Percentiles rank a stretch among this genome's conserved stretches.
phyloP scores from a whole-genome alignment of 805 yeast species.

The Candida khao-thaluensis region DNA sequence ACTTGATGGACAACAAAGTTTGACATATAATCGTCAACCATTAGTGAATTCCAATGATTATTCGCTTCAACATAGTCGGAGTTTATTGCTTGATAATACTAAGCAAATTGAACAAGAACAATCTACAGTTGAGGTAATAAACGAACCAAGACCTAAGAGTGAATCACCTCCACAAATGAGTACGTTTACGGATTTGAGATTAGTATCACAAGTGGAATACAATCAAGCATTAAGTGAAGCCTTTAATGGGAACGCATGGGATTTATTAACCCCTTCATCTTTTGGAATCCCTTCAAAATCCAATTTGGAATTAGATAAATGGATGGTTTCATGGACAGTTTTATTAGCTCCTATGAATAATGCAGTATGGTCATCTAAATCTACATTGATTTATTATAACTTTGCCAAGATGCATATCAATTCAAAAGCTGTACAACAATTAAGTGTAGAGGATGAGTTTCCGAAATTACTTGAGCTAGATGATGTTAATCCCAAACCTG shows the following conservation, averaged over 20 bases:
- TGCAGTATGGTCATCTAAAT: slow-evolving; percentile 64
- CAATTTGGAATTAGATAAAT: slow-evolving; percentile 64
- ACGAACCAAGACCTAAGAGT: slow-evolving; percentile 4
- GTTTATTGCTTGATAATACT: slow-evolving; percentile 25
- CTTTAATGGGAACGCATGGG: slow-evolving; percentile 61
- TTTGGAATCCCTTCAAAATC: slow-evolving; percentile 69
- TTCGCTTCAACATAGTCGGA: slow-evolving; percentile 42
- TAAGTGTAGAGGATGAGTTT: slow-evolving; percentile 28
- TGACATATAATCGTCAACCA: slow-evolving; percentile 58
- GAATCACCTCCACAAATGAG: slow-evolving; percentile 10
- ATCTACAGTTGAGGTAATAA: background rate
- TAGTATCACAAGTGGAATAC: slow-evolving; percentile 67
- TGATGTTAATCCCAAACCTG: slow-evolving; percentile 1
- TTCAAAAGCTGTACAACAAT: slow-evolving; percentile 46
- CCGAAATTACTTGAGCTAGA: slow-evolving; percentile 33
- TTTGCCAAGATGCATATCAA: slow-evolving; percentile 76
- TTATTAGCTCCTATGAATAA: slow-evolving; percentile 59
- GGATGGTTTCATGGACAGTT: slow-evolving; percentile 84
- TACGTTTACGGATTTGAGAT: slow-evolving; percentile 48
- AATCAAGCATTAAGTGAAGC: slow-evolving; percentile 62
- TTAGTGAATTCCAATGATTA: slow-evolving; percentile 50
- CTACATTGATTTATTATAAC: slow-evolving; percentile 67
- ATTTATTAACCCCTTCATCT: slow-evolving; percentile 53
- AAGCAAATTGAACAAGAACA: slow-evolving; percentile 8
- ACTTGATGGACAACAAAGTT: slow-evolving; percentile 67